A percentile compares a stretch with the other conserved stretches of the same genome.
Conservation (phyloP, 306 rosid species). For the apple (Malus domestica) region DNA sequence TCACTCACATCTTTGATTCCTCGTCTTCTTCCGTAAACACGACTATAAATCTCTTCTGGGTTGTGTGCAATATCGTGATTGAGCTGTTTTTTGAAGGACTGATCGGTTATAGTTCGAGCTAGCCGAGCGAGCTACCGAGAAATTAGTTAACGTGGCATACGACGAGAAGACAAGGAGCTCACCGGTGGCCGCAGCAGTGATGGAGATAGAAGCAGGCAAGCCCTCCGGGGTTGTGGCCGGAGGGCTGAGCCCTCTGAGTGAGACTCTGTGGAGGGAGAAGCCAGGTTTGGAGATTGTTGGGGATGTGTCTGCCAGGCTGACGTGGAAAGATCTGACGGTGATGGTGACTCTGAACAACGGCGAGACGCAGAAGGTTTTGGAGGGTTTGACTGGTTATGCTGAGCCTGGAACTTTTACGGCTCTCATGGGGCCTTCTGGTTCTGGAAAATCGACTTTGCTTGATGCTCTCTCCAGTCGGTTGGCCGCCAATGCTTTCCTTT, state of each 20-base stretch:
- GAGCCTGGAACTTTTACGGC: constrained; percentile 93
- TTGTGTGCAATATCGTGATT: background rate
- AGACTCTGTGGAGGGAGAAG: constrained; percentile 85
- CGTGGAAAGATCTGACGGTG: constrained; percentile 97
- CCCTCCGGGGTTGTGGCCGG: constrained; percentile 27
- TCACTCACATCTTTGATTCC: constrained; percentile 39
- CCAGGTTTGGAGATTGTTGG: constrained; percentile 53
- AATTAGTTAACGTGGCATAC: background rate
- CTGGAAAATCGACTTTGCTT: constrained; percentile 88
- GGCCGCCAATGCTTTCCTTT: constrained; percentile 78
- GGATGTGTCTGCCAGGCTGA: constrained; percentile 83
- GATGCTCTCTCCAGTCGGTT: constrained; percentile 96
- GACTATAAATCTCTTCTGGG: background rate
- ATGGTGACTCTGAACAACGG: constrained; percentile 74
- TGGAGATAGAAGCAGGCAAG: constrained; percentile 74
- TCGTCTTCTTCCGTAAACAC: background rate
- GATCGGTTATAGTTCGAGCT: background rate
- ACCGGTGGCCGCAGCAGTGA: constrained; percentile 13
- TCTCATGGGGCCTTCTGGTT: constrained; percentile 97
- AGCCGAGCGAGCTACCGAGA: background rate
- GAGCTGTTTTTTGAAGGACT: background rate
- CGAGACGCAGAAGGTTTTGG: constrained; percentile 77
- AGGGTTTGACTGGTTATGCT: constrained; percentile 79
- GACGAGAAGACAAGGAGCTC: constrained; percentile 17
- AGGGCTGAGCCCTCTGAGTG: constrained; percentile 82